Conservation (phyloP, 2,329 filamentous ascomycete species). For the Trichoderma atroviride region DNA sequence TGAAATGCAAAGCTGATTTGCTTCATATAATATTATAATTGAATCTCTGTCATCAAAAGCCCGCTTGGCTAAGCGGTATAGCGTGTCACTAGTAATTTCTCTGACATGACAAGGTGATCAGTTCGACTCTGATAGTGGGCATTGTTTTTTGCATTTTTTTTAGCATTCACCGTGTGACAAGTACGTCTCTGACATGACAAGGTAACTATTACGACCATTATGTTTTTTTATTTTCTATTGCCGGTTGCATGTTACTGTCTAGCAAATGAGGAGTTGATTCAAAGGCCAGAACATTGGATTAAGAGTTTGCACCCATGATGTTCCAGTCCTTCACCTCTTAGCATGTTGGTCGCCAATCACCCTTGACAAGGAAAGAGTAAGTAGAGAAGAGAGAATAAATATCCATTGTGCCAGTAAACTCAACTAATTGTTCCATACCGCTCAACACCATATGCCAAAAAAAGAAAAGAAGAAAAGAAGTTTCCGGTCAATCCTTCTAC, state of each 20-base stretch:
- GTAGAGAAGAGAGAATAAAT: neutral
- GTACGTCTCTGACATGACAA: conserved; percentile 28
- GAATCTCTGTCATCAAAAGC: neutral
- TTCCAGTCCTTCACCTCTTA: neutral
- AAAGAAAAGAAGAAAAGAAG: neutral
- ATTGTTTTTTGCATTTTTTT: too few relatives aligned
- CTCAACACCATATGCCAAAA: neutral
- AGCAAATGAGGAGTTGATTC: neutral
- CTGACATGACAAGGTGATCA: too few relatives aligned
- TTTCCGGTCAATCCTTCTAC: neutral
- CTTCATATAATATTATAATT: too few relatives aligned
- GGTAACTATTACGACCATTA: neutral
- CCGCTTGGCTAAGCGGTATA: conserved; percentile 29
- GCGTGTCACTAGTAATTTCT: conserved; percentile 14
- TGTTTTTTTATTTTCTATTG: neutral
- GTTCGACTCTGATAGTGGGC: too few relatives aligned
- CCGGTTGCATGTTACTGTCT: neutral
- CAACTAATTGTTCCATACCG: neutral
- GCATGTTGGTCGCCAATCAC: neutral
- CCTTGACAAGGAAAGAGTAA: neutral
- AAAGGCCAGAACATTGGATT: neutral
- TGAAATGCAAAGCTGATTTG: too few relatives aligned
- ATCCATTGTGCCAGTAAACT: neutral
- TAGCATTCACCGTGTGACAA: conserved; percentile 20
- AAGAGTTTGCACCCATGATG: neutral